These are phyloP conservation scores for Fremontodendron californicum DNA, from an alignment of 345 rosid species.

Conservation along the genomic window DNA sequence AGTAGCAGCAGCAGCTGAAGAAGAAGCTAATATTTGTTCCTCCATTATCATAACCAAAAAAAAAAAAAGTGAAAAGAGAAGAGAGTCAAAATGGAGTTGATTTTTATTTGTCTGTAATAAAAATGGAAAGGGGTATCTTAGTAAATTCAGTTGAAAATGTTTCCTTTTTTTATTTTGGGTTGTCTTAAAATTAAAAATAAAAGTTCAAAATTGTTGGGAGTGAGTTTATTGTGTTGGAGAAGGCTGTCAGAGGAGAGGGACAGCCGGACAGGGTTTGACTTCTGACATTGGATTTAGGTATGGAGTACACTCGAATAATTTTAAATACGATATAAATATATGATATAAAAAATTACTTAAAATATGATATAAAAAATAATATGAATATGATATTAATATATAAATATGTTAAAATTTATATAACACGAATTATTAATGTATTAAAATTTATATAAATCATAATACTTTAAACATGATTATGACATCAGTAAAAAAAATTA, in stretches of 20 bases:
- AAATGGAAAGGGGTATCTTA: constrained; percentile 3
- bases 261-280: constrained; percentile 38
- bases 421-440: too few relatives aligned
- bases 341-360: too few relatives aligned
- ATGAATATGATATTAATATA: too few relatives aligned
- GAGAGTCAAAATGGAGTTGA: background rate
- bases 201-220: too few relatives aligned
- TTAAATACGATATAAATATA: too few relatives aligned
- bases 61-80: constrained; percentile 10
- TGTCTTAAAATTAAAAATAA: background rate
- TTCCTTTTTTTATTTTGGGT: background rate
- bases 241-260: constrained; percentile 21
- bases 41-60: constrained; percentile 25
- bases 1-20: constrained; percentile 18
- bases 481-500: too few relatives aligned
- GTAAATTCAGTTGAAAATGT: background rate
- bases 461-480: too few relatives aligned
- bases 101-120: background rate
- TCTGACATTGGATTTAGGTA: constrained; percentile 28
- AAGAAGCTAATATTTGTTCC: constrained; percentile 20
- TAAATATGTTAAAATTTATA: too few relatives aligned
- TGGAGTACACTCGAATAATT: too few relatives aligned
- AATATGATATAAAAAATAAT: too few relatives aligned
- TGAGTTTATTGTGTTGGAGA: constrained; percentile 16
- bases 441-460: too few relatives aligned